Evolutionary conservation across 305 asterid genomes (phyloP).

Genomic region (Striga hermonthica): DNA sequence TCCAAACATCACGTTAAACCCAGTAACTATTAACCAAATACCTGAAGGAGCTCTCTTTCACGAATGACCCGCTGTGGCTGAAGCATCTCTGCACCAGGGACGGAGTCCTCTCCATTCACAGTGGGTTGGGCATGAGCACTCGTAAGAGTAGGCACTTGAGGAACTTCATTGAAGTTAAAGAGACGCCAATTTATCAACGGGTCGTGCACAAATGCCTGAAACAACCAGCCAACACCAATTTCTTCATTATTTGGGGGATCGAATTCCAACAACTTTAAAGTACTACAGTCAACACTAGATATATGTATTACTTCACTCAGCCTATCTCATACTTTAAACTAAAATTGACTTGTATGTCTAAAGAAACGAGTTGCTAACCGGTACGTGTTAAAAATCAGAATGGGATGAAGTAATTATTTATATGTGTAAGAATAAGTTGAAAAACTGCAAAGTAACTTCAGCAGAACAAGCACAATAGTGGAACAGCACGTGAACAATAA

Average conservation of each 20-base stretch:
- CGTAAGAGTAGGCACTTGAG: slow-evolving; percentile 75
- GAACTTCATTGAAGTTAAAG: slow-evolving; percentile 93
- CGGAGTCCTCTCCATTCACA: slow-evolving; percentile 63
- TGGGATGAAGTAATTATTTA: slow-evolving; percentile 15
- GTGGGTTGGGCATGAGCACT: slow-evolving; percentile 57
- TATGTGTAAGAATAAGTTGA: neutral
- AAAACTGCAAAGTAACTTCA: no score
- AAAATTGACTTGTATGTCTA: no score
- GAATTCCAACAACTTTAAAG: slow-evolving; percentile 6
- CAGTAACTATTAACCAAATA: no score
- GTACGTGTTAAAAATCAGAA: neutral
- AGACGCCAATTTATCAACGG: slow-evolving; percentile 98
- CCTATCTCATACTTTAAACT: neutral
- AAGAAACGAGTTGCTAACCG: no score
- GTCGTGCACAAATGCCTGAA: slow-evolving; percentile 98
- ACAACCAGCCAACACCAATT: slow-evolving; percentile 9
- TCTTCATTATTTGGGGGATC: neutral
- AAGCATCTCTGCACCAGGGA: slow-evolving; percentile 55
- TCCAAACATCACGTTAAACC: no score
- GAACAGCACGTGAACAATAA: no score
- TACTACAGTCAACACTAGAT: neutral
- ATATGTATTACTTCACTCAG: neutral
- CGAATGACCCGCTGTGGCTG: slow-evolving; percentile 91
- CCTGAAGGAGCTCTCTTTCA: slow-evolving; percentile 96
- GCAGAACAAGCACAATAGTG: no score